Evolutionary conservation across 768 basidiomycete genomes (phyloP), one percentile per base, ranked within the genome.

Genomic region (Russula ochroleuca): DNA sequence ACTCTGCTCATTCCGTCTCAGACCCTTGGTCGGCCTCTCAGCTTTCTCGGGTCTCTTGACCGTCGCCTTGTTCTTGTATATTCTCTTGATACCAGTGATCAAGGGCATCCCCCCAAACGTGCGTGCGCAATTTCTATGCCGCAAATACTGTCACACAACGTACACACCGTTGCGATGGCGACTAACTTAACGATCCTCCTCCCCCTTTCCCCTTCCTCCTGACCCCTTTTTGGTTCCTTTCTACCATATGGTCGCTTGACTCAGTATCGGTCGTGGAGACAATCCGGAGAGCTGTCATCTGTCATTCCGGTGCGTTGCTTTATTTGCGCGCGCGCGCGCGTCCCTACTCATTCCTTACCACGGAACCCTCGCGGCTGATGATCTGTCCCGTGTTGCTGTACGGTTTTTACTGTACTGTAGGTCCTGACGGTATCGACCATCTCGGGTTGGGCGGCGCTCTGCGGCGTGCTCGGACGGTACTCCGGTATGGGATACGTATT

Each of bases 201-300:
- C 4, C 28, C 37, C 5, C 40, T 10, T 9, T 28, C 25, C 19
- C 33, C 11, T 23, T 3, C 14, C 9, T 55, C 13, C 13, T 55
- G 7, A 10, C 31, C 37, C 31, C 25, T 37, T 50, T 15, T 52
- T 47, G 17, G 41, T 56, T 68, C 55, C 55, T 25, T 48, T 5
- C 28, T 28, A 28, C 2, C 47, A 10, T 48, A 13, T 48, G 21
- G n/a, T 48, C 11, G 14, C 37, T 23, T 70, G 28, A 5, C 2
- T 28, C 28, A 92, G 90, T 91, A 88, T 70, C 84, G 79, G 52
- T 81, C 82, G 17, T 92, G 90, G 90, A 78, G 86, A 68, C 77
- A 87, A 68, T 90, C 88, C 5, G 84, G 85, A 23, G 75, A 84
- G 23, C 74, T 92, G 35, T 87, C 87, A 1, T 80, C 78, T 2